phyloP scores from a whole-genome alignment of 1,139 yeast genomes.

The Debaryomyces nepalensis region DNA sequence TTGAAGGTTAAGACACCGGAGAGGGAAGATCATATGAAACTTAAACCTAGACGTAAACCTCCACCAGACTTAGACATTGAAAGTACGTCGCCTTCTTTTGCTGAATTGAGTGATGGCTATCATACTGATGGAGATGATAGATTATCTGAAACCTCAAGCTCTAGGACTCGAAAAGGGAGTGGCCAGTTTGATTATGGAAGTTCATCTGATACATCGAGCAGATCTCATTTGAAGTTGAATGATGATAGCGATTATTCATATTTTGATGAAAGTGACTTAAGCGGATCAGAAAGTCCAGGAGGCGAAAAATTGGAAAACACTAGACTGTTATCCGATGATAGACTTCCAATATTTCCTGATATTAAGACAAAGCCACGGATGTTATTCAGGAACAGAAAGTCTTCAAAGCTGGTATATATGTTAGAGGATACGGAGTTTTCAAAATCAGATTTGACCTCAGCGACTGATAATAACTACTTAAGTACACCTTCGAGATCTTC shows the following conservation, averaged over 20 bases:
- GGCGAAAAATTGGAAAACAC: slow-evolving; percentile 6
- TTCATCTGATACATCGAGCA: slow-evolving; percentile 5
- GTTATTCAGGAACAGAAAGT: slow-evolving; percentile 3
- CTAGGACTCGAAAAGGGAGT: slow-evolving; percentile 3
- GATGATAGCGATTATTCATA: slow-evolving; percentile 9
- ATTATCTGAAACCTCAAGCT: slow-evolving; percentile 9
- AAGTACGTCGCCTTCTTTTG: not conserved
- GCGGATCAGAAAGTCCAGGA: slow-evolving; percentile 4
- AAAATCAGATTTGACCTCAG: slow-evolving; percentile 5
- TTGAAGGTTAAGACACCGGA: slow-evolving; percentile 8
- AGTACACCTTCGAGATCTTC: slow-evolving; percentile 19
- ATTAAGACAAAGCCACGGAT: slow-evolving; percentile 20
- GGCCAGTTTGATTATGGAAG: not conserved
- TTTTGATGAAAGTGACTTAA: slow-evolving; percentile 8
- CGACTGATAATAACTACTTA: not conserved
- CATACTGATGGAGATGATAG: slow-evolving; percentile 15
- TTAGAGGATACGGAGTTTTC: slow-evolving; percentile 1
- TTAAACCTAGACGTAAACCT: slow-evolving; percentile 30
- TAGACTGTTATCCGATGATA: slow-evolving; percentile 11
- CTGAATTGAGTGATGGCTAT: slow-evolving; percentile 11
- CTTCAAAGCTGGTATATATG: not conserved
- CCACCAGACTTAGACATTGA: slow-evolving; percentile 26
- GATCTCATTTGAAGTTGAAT: slow-evolving; percentile 2
- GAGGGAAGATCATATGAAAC: slow-evolving; percentile 8
- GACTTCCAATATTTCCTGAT: slow-evolving; percentile 36